Conservation (phyloP, 495 filamentous ascomycete species). For the Penicillium lagena region DNA sequence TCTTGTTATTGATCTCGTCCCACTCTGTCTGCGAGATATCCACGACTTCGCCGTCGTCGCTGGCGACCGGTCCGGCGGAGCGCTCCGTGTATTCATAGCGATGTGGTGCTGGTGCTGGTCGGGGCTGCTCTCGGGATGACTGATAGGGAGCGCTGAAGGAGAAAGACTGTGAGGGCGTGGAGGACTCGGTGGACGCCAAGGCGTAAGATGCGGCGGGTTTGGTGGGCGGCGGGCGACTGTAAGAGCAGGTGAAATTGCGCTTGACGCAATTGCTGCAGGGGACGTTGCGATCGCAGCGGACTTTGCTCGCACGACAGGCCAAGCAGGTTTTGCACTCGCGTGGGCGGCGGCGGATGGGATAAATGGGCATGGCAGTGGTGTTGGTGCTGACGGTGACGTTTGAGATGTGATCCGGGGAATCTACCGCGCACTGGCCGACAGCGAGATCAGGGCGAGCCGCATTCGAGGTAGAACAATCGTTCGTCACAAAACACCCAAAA, state of each 20-base stretch:
- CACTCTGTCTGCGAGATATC: constrained; percentile 36
- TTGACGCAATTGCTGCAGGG: constrained; percentile 72
- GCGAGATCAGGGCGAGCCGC: too few species aligned
- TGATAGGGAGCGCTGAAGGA: constrained; percentile 8
- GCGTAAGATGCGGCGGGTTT: constrained; percentile 9
- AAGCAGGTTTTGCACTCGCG: constrained; percentile 45
- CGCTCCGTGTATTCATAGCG: background rate
- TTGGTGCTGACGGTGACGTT: too few species aligned
- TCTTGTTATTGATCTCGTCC: constrained; percentile 41
- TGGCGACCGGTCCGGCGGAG: background rate
- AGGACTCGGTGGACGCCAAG: constrained; percentile 9
- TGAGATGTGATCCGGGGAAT: too few species aligned
- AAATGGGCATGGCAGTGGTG: too few species aligned
- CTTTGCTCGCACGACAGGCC: constrained; percentile 43
- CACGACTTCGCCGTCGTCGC: constrained; percentile 22
- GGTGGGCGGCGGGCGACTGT: constrained; percentile 54
- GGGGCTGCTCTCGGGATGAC: constrained; percentile 2
- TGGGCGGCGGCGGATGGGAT: constrained; percentile 35
- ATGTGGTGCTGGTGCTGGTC: background rate
- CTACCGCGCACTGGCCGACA: too few species aligned
- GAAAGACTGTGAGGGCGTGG: constrained; percentile 10
- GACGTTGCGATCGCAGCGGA: constrained; percentile 66
- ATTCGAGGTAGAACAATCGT: too few species aligned
- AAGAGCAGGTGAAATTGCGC: constrained; percentile 62
- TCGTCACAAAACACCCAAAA: too few species aligned